These are phyloP conservation scores for Kondoa subrosea DNA, from an alignment of 768 basidiomycete species.

Conservation along the genomic window DNA sequence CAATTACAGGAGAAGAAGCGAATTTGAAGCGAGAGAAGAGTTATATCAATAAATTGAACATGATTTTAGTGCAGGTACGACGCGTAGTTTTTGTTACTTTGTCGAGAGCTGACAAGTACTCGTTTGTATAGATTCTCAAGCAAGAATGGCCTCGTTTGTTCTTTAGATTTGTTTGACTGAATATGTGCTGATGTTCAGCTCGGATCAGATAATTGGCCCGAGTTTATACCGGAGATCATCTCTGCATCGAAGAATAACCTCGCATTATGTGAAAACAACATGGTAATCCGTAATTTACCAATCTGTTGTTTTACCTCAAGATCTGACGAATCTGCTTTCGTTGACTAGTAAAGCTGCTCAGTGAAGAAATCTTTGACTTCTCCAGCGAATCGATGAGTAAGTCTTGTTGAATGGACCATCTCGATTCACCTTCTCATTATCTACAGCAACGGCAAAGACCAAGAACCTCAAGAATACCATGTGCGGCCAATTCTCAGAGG, in stretches of 20 bases:
- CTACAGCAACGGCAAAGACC: constrained; percentile 69
- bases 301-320: too few species aligned
- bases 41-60: constrained; percentile 86
- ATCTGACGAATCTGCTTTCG: too few species aligned
- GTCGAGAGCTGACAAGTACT: too few species aligned
- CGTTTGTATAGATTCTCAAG: too few species aligned
- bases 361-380: constrained; percentile 97
- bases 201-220: constrained; percentile 66
- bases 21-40: constrained; percentile 81
- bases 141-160: constrained; percentile 58
- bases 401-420: too few species aligned
- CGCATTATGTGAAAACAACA: constrained; percentile 97
- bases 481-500: constrained; percentile 46
- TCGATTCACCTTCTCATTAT: too few species aligned
- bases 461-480: constrained; percentile 96
- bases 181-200: constrained; percentile 34
- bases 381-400: constrained; percentile 98
- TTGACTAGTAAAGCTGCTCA: too few species aligned
- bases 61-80: constrained; percentile 88
- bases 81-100: too few species aligned
- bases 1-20: constrained; percentile 57
- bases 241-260: constrained; percentile 93
- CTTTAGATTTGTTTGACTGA: not conserved
- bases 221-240: constrained; percentile 89
- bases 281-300: constrained; percentile 97